Evolutionary conservation across 2,329 filamentous ascomycete species (phyloP), one percentile per base, ranked within the genome.

Genomic region (Lecanoromycetidae sp.): DNA sequence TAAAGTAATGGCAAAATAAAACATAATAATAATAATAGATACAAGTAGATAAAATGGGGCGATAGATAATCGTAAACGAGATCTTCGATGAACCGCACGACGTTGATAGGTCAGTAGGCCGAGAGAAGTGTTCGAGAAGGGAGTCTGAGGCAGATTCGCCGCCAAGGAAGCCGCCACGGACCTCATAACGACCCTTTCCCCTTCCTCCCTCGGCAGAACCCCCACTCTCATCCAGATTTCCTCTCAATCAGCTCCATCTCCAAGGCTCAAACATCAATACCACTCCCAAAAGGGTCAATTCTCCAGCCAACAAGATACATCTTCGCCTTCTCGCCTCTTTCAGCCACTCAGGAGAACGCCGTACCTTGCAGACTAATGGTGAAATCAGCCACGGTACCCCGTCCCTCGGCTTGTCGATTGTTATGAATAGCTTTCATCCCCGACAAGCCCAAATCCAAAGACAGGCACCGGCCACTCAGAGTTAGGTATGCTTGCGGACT

Each of bases 361-460:
- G 43, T 46, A 46, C 43, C 43, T 46, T 39, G 43, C 43, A 46
- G 43, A 38, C 32, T 29, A 13, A 27, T 15, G 25, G 15, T 23
- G 17, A 15, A 27, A 35, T 23, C 19, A 33, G 6, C 13, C 20
- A 33, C 26, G 25, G 25, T 30, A 20, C 30, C 23, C 26, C 35
- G 43, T 33, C 17, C 35, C 35, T 46, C 43, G 43, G 43, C 34
- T 33, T n/a, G 9, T 26, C 33, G n/a, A 10, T 17, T 9, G 23
- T 35, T 39, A 46, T 46, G 35, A 39, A 46, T 39, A 39, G 26
- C 22, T 15, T 30, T 25, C 5, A 30, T 29, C 12, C 3, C 15
- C 25, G n/a, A 5, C 26, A 26, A 22, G 10, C 30, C 25, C 23
- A 19, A 29, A 13, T 26, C 23, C 22, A n/a, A n/a, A 10, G 29